Evolutionary conservation across 371 early-diverging fungal species (phyloP).

Genomic region (Coemansia sp.): DNA sequence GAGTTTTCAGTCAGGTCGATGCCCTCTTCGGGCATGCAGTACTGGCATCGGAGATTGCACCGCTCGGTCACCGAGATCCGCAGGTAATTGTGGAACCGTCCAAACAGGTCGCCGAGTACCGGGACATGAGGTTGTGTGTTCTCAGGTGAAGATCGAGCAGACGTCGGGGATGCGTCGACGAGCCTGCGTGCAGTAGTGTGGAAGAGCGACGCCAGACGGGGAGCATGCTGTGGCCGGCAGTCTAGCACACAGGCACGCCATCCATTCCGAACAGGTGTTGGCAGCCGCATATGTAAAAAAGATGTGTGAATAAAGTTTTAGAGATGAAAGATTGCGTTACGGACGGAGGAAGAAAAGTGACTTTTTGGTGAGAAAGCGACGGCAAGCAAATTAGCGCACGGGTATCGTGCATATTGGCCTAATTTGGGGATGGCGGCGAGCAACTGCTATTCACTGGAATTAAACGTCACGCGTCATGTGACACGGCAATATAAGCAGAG

Average conservation of each 20-base stretch:
- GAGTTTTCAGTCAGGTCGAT: slow-evolving; percentile 70
- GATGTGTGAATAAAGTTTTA: not conserved
- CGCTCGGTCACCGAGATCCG: slow-evolving; percentile 90
- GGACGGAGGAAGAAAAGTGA: not conserved
- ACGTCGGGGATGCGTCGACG: not conserved
- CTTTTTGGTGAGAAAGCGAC: too few species aligned
- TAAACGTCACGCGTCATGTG: too few species aligned
- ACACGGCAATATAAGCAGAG: too few species aligned
- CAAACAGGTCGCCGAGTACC: slow-evolving; percentile 67
- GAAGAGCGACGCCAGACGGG: not conserved
- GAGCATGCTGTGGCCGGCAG: not conserved
- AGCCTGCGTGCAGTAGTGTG: not conserved
- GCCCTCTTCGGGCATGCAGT: slow-evolving; percentile 96
- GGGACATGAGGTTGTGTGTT: not conserved
- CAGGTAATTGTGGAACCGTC: slow-evolving; percentile 86
- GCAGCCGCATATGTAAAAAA: slow-evolving; percentile 6
- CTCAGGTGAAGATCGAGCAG: not conserved
- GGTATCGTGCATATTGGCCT: too few species aligned
- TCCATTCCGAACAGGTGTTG: not conserved
- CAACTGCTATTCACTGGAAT: too few species aligned
- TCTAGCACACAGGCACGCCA: not conserved
- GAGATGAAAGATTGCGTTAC: not conserved
- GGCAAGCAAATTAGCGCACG: too few species aligned
- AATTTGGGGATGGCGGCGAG: too few species aligned
- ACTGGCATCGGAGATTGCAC: slow-evolving; percentile 93